Evolutionary conservation across 2,329 filamentous ascomycete genomes (phyloP), one percentile per base, ranked within the genome.

Genomic region (Grosmannia serpens): DNA sequence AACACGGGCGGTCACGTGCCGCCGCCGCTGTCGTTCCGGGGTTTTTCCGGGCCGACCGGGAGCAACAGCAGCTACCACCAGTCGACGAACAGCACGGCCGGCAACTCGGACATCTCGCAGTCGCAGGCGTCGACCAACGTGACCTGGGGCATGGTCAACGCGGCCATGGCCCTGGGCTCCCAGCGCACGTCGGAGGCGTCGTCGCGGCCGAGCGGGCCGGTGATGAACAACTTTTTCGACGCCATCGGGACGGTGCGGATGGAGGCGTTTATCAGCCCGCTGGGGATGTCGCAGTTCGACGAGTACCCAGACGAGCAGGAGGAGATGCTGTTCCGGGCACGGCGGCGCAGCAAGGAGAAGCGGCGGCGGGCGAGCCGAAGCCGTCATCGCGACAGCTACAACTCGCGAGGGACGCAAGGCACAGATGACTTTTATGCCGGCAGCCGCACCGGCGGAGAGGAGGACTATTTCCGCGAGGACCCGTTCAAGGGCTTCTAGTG

Each of bases 171-270:
- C 11, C 17, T 55, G 11, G 38, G 26, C 4, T 80, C 78, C 6
- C 74, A 77, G 60, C 74, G 78, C n/a, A 79, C 78, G 3, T 81
- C 79, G 0, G 80, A 83, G 61, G 77, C 78, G 3, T 83, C 79
- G 1, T 80, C 77, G 33, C 64, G 70, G 1, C 72, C 75, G 0
- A 74, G 74, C 62, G 68, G 63, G 2, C 58, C 66, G 3, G 62
- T 61, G n/a, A 67, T 67, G 67, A 67, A 64, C 59, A 84, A 84
- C 70, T 91, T 94, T 74, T 94, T 94, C 67, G 91, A 95, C 65
- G 88, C 88, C 1, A 86, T 95, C 59, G 91, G 91, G 1, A 97
- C 91, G 2, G 84, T 97, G 53, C 84, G 94, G 31, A 97, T 99
- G 92, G 92, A 97, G 71, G 94, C 94, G 0, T 99, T 97, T 70